These are phyloP conservation scores for Tephrocybe sp. DNA, from an alignment of 768 basidiomycete genomes.

Conservation along the genomic window DNA sequence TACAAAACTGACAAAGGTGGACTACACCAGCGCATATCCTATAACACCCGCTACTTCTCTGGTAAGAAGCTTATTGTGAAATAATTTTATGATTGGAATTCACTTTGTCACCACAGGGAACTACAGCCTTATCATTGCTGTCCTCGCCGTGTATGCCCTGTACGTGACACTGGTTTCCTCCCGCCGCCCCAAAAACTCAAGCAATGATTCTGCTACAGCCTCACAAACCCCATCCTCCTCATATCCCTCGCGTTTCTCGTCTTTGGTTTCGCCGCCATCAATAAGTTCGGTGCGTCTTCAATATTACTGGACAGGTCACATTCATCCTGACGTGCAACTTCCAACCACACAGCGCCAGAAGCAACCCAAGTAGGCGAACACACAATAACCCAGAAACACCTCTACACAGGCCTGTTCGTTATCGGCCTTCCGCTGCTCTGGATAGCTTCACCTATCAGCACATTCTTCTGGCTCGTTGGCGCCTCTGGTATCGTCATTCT, in stretches of 20 bases:
- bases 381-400: conserved; percentile 82
- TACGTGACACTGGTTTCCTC: conserved; percentile 28
- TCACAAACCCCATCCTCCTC: conserved; percentile 82
- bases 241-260: conserved; percentile 85
- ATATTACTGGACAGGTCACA: conserved; percentile 1
- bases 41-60: conserved; percentile 90
- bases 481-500: conserved; percentile 82
- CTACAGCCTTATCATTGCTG: conserved; percentile 75
- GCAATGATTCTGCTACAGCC: conserved; percentile 34
- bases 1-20: background rate
- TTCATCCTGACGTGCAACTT: background rate
- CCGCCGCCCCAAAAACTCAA: background rate
- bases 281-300: conserved; percentile 70
- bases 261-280: conserved; percentile 88
- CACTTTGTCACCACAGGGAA: conserved; percentile 54
- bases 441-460: conserved; percentile 69
- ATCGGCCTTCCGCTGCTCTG: conserved; percentile 89
- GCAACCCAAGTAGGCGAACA: conserved; percentile 81
- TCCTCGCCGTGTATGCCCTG: conserved; percentile 85
- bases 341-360: conserved; percentile 59
- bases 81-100: background rate
- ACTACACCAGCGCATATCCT: conserved; percentile 73
- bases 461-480: conserved; percentile 94
- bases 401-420: conserved; percentile 87
- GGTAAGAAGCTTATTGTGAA: conserved; percentile 34